These are phyloP conservation scores for Rhinocladiella mackenziei DNA, from an alignment of 2,329 filamentous ascomycete genomes.

Conservation along the genomic window DNA sequence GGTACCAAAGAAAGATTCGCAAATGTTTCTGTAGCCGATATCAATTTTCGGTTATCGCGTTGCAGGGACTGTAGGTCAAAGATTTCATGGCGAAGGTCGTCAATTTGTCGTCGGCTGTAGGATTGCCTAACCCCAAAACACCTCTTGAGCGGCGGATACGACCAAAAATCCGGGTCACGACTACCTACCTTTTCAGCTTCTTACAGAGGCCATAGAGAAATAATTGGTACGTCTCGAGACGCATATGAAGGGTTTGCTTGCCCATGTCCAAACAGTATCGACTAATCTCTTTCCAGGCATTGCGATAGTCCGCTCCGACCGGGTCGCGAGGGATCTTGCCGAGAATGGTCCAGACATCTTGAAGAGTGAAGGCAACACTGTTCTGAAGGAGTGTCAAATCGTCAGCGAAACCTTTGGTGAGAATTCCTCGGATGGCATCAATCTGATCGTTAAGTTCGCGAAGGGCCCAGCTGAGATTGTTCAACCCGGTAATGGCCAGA, in stretches of 20 bases:
- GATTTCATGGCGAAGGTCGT: slow-evolving; percentile 25
- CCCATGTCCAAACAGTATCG: slow-evolving; percentile 42
- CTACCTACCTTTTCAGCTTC: slow-evolving; percentile 46
- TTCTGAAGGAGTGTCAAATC: slow-evolving; percentile 49
- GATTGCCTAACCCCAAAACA: slow-evolving; percentile 16
- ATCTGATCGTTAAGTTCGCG: slow-evolving; percentile 46
- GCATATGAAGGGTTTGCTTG: slow-evolving; percentile 46
- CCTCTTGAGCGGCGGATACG: slow-evolving; percentile 6
- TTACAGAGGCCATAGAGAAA: slow-evolving; percentile 47
- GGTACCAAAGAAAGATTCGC: slow-evolving; percentile 16
- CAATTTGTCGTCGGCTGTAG: slow-evolving; percentile 15
- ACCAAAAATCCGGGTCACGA: slow-evolving; percentile 3
- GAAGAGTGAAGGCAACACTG: slow-evolving; percentile 50
- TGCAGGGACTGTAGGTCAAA: slow-evolving; percentile 20
- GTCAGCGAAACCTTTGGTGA: slow-evolving; percentile 37
- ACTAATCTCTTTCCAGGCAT: slow-evolving; percentile 49
- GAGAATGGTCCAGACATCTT: slow-evolving; percentile 48
- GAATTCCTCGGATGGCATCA: slow-evolving; percentile 34
- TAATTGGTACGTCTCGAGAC: slow-evolving; percentile 49
- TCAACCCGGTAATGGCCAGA: slow-evolving; percentile 51
- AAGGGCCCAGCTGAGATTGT: slow-evolving; percentile 51
- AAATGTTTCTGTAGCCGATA: slow-evolving; percentile 19
- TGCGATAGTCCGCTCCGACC: slow-evolving; percentile 40
- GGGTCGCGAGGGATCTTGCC: slow-evolving; percentile 35
- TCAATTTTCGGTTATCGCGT: slow-evolving; percentile 19